Conservation (phyloP, 1,139 yeast genomes). For the Debaryomyces subglobosus region DNA sequence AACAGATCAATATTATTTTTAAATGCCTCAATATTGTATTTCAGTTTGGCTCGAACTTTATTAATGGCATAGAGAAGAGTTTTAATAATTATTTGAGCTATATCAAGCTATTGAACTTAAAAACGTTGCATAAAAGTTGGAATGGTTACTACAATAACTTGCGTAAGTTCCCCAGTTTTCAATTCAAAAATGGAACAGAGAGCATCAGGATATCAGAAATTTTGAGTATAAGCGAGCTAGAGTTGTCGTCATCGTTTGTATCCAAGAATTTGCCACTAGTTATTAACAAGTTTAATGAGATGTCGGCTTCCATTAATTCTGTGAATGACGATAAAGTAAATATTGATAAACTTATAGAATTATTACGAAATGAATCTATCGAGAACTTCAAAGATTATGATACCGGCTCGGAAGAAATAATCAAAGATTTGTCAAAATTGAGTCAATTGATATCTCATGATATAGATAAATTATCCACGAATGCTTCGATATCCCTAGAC, state of each 20-base stretch:
- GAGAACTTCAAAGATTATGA: slow-evolving; percentile 28
- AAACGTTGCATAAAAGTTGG: slow-evolving; percentile 57
- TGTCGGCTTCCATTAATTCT: slow-evolving; percentile 32
- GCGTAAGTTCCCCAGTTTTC: slow-evolving; percentile 34
- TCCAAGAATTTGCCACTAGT: slow-evolving; percentile 33
- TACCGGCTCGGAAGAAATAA: neutral
- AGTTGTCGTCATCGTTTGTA: slow-evolving; percentile 26
- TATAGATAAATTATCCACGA: slow-evolving; percentile 18
- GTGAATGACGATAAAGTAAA: slow-evolving; percentile 31
- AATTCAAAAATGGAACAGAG: slow-evolving; percentile 18
- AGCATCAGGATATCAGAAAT: slow-evolving; percentile 24
- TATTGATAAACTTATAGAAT: slow-evolving; percentile 38
- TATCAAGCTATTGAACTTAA: slow-evolving; percentile 47
- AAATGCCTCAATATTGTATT: slow-evolving; percentile 58
- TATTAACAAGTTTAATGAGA: slow-evolving; percentile 41
- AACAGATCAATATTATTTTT: slow-evolving; percentile 45
- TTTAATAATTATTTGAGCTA: slow-evolving; percentile 53
- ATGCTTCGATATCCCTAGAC: slow-evolving; percentile 14
- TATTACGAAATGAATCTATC: slow-evolving; percentile 39
- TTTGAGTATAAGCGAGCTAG: slow-evolving; percentile 30
- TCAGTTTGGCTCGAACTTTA: slow-evolving; percentile 59
- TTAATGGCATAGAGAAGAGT: slow-evolving; percentile 52
- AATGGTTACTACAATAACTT: slow-evolving; percentile 41
- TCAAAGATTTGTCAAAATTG: slow-evolving; percentile 8
- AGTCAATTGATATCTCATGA: slow-evolving; percentile 17